Conservation (phyloP, 177 flowering plant species). For the Vitis hybrid region DNA sequence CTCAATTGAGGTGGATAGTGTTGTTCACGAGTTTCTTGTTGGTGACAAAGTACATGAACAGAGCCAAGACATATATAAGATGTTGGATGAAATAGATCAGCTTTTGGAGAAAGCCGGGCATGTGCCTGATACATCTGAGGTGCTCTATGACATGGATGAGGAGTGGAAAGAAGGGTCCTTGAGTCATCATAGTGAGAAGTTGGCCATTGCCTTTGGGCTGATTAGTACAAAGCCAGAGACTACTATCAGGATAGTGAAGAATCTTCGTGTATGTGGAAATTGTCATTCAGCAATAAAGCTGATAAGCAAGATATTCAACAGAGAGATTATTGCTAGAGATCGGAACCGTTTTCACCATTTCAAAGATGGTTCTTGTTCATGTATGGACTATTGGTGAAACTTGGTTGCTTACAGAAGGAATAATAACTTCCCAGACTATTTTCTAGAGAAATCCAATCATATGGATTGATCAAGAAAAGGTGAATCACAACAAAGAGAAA, state of each 20-base stretch:
- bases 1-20: slow-evolving; percentile 64
- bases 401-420: too few species aligned
- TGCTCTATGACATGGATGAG: slow-evolving; percentile 65
- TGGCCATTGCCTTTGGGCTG: slow-evolving; percentile 80
- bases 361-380: slow-evolving; percentile 72
- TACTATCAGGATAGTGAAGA: slow-evolving; percentile 67
- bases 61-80: slow-evolving; percentile 50
- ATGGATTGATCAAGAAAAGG: too few species aligned
- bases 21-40: slow-evolving; percentile 79
- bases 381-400: slow-evolving; percentile 70
- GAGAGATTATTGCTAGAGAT: slow-evolving; percentile 79
- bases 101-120: slow-evolving; percentile 51
- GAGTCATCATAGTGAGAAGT: slow-evolving; percentile 68
- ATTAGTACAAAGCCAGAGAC: slow-evolving; percentile 77
- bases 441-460: too few species aligned
- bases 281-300: slow-evolving; percentile 78
- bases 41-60: slow-evolving; percentile 64
- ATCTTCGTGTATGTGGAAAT: slow-evolving; percentile 69
- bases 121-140: slow-evolving; percentile 70
- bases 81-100: slow-evolving; percentile 59
- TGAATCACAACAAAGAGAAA: too few species aligned
- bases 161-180: slow-evolving; percentile 67
- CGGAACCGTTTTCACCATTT: slow-evolving; percentile 76
- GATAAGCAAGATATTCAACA: slow-evolving; percentile 67
- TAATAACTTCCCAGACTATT: too few species aligned